These are phyloP conservation scores for Backusella australiensis DNA, from an alignment of 192 early-diverging fungal species.

Conservation along the genomic window DNA sequence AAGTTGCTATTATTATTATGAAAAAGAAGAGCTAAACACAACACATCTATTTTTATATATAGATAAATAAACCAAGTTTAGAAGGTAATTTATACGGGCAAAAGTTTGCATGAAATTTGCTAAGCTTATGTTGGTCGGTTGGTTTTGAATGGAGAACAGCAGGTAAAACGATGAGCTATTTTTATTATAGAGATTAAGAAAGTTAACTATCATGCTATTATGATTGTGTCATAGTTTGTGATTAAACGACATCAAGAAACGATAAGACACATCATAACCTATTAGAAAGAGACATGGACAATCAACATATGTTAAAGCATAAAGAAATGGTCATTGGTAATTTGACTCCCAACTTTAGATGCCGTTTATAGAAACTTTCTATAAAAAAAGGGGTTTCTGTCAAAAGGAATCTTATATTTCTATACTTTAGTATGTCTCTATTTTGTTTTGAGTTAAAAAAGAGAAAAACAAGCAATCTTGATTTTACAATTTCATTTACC, in stretches of 20 bases:
- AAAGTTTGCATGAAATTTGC: background rate
- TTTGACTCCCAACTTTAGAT: background rate
- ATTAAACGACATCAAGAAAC: no score
- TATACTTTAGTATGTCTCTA: background rate
- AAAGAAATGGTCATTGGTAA: background rate
- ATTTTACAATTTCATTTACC: background rate
- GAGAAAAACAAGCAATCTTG: background rate
- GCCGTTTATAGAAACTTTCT: background rate
- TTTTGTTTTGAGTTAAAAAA: background rate
- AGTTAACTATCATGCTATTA: background rate
- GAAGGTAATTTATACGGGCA: background rate
- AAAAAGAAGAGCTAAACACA: background rate
- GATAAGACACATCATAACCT: background rate
- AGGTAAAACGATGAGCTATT: background rate
- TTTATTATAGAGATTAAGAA: background rate
- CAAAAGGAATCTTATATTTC: background rate
- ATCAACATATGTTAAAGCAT: background rate
- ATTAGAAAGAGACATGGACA: background rate
- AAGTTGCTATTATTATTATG: background rate
- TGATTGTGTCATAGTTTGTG: background rate
- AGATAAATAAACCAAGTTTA: background rate
- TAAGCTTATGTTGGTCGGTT: background rate
- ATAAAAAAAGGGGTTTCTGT: background rate
- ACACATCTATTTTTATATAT: background rate
- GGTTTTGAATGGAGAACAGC: background rate